Evolutionary conservation across 2,329 filamentous ascomycete species (phyloP), one percentile per base, ranked within the genome.

Genomic region (Ceratocystis lukuohia): DNA sequence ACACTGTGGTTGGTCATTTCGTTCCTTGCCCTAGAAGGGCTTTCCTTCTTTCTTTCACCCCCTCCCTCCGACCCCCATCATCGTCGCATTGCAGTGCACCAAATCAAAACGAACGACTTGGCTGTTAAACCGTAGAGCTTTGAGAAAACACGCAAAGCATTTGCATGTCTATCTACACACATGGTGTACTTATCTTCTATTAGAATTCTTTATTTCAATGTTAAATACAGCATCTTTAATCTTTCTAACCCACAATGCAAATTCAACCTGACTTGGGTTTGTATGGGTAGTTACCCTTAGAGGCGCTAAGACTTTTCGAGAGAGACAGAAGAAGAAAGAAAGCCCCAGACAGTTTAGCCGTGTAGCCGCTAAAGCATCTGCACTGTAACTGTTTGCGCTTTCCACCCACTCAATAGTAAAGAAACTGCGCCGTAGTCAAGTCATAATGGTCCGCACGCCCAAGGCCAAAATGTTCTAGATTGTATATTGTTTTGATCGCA

Each of bases 381-480:
- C 41, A 63, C 61, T 28, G 61, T 63, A 48, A 28, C 41, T 48
- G 44, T 63, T 63, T 63, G 61, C 61, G 61, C 61, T 44, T 63
- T 48, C 61, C 28, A 48, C 22, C 25, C 25, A 63, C 20, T 44
- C 25, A 30, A 46, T 33, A 30, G 46, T 63, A 41, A 50, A 63
- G 37, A 63, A 33, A 63, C 61, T 63, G 61, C 61, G 61, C 61
- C 46, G 61, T 48, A 30, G 44, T 63, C 37, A 22, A n/a, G 41
- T 2, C 25, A 10, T 41, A 25, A 25, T 63, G 22, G 17, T 20
- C 46, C 61, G 46, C 61, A 63, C 8, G 10, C 20, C 30, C 15
- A n/a, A 15, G 61, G 41, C 17, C 20, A 10, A 59, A 59, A 63
- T 41, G 8, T 46, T 41, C 30, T 48, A 30, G 22, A 48, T 48